A percentile compares a stretch with the other conserved stretches of the same genome.
Conservation (phyloP, 352 stramenopile species). For the Phytopythium montanum region DNA sequence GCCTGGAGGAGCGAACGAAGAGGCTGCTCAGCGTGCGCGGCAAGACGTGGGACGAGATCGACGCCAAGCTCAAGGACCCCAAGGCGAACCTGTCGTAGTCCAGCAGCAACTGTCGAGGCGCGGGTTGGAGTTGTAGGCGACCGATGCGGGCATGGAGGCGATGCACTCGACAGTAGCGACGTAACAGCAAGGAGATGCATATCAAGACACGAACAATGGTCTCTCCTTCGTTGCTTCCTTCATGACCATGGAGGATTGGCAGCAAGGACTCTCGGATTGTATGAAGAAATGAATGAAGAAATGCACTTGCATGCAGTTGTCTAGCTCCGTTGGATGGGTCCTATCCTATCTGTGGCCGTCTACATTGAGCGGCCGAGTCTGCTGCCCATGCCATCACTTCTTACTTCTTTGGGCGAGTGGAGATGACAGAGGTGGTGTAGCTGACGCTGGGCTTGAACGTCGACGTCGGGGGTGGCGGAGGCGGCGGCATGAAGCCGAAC, state of each 20-base stretch:
- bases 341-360: background rate
- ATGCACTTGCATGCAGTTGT: background rate
- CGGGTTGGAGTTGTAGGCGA: background rate
- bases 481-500: slow-evolving; percentile 24
- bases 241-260: too few species aligned
- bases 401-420: slow-evolving; percentile 61
- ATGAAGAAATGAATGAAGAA: background rate
- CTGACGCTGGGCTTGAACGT: slow-evolving; percentile 77
- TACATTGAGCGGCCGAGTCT: background rate
- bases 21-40: slow-evolving; percentile 93
- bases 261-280: background rate
- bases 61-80: slow-evolving; percentile 68
- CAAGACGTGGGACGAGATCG: slow-evolving; percentile 88
- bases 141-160: too few species aligned
- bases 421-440: slow-evolving; percentile 65
- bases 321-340: background rate
- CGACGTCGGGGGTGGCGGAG: slow-evolving; percentile 31
- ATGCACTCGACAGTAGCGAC: too few species aligned
- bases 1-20: slow-evolving; percentile 84
- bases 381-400: background rate
- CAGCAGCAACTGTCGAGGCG: slow-evolving; percentile 4
- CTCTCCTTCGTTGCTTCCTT: too few species aligned
- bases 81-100: slow-evolving; percentile 26
- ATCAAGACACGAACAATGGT: too few species aligned
- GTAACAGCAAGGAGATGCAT: too few species aligned